These are phyloP conservation scores for Akebia trifoliata DNA, from an alignment of 164 flowering plant genomes.

Conservation along the genomic window DNA sequence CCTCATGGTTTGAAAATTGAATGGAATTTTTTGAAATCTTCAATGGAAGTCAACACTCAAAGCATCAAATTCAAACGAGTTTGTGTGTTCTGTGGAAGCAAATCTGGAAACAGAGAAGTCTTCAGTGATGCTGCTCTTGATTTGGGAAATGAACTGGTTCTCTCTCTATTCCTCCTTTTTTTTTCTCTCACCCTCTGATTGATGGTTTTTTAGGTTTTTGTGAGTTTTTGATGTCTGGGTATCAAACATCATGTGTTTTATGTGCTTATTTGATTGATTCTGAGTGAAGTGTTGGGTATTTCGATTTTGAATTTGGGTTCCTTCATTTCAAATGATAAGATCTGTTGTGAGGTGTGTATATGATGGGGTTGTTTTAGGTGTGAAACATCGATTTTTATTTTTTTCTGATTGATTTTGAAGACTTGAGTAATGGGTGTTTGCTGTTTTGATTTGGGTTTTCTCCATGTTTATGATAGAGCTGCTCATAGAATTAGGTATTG, in stretches of 20 bases:
- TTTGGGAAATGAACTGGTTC: slow-evolving; percentile 66
- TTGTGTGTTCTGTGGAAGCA: slow-evolving; percentile 79
- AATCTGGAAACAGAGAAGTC: slow-evolving; percentile 51
- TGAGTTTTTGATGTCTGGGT: not conserved
- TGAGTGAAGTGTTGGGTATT: slow-evolving; percentile 1
- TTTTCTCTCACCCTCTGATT: not conserved
- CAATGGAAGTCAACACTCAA: slow-evolving; percentile 22
- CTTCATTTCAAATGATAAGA: too few species aligned
- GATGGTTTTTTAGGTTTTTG: not conserved
- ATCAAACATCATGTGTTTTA: not conserved
- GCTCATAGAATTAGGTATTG: too few species aligned
- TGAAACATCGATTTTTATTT: too few species aligned
- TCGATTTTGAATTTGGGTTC: not conserved
- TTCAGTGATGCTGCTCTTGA: slow-evolving; percentile 73
- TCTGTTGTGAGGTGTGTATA: not conserved
- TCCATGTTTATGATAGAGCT: too few species aligned
- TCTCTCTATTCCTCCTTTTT: not conserved
- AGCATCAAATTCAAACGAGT: slow-evolving; percentile 45
- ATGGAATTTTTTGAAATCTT: slow-evolving; percentile 6
- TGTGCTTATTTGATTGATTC: not conserved
- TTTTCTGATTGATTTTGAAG: not conserved
- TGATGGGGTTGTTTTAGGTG: not conserved
- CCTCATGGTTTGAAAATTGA: slow-evolving; percentile 3
- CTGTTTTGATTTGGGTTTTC: slow-evolving; percentile 4
- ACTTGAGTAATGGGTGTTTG: not conserved